Base-by-base conservation (phyloP, 2,329 filamentous ascomycete species). In the Clarireedia paspali region DNA sequence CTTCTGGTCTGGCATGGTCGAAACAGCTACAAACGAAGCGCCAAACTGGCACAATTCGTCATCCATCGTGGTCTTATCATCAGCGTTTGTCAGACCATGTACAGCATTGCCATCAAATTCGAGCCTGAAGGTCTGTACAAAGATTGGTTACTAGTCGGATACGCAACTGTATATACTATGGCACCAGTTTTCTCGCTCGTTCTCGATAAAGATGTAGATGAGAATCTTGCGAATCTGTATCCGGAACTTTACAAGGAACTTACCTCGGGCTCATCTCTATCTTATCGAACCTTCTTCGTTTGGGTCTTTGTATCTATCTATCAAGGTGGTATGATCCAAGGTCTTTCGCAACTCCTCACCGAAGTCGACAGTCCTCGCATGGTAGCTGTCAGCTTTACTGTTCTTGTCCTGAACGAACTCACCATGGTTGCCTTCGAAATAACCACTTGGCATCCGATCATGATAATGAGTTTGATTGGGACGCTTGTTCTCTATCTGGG, bases 1-100 rank as follows among this genome's bases (percentile, higher is more conserved):
- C 80, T 99, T 1, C 81, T 99, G n/a, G 91, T 99, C 39, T 99
- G 95, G 94, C 95, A 99, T 70, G 94, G 94, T 1, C 85, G 95
- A 34, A 99, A 99, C 73, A 92, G 87, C 64, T 99, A 99, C 77
- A 97, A 97, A 73, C 84, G 95, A 47, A 90, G 85, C 57, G 94
- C 94, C 27, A 99, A 99, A 73, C 81, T 99, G 24, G 91, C 89
- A 0, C 95, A 97, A 70, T 99, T 99, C 71, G 92, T 99, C 66
- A 99, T 99, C 66, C 95, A 99, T 70, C 88, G 94, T 66, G 94
- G 94, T 50, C 77, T 99, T 46, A 96, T 99, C 67, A 95, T 99
- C 67, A 87, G 84, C 53, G 91, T 97, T 27, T 96, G 91, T 66
- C 94, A 99, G 74, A 97, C 94, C 0, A 91, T 99, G 79, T 99